Percentiles rank a stretch among this genome's conserved stretches.
phyloP scores from a whole-genome alignment of 208 protist species.

The Porcisia deanei region DNA sequence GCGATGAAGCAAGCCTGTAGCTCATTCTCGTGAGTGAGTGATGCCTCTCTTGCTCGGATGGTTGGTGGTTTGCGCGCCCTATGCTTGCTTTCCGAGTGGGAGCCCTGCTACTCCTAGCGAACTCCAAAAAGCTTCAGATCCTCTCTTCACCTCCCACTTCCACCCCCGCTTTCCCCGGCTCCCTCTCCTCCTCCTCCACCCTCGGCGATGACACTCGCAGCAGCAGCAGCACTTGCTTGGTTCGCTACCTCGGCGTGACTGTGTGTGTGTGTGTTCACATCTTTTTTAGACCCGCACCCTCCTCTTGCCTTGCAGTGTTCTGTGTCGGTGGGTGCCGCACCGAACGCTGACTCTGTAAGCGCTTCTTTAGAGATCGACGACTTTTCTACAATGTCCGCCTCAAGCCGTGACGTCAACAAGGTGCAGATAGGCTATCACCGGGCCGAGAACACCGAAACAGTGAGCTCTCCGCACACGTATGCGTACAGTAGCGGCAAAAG shows the following conservation, averaged over 20 bases:
- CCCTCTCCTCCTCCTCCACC: background rate
- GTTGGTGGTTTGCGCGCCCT: no score
- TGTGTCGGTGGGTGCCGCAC: background rate
- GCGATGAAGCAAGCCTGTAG: background rate
- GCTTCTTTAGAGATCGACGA: background rate
- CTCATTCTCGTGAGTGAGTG: background rate
- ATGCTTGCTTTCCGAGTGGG: no score
- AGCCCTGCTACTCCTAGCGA: no score
- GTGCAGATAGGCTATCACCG: slow-evolving; percentile 76
- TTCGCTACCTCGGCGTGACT: background rate
- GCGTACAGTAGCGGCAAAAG: slow-evolving; percentile 36
- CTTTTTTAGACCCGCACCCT: background rate
- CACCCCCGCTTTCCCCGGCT: no score
- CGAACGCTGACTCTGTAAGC: background rate
- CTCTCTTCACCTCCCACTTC: no score
- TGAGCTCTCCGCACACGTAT: slow-evolving; percentile 85
- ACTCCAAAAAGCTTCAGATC: no score
- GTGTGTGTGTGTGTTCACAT: background rate
- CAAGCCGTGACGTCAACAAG: slow-evolving; percentile 47
- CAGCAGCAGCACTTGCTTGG: background rate
- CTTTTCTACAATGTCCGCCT: slow-evolving; percentile 7
- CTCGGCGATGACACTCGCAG: background rate
- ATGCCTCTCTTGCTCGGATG: no score
- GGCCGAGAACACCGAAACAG: slow-evolving; percentile 80
- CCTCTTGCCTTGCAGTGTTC: background rate